Base-by-base conservation (phyloP, 1,284 basidiomycete species). In the Pseudozyma flocculosa region DNA sequence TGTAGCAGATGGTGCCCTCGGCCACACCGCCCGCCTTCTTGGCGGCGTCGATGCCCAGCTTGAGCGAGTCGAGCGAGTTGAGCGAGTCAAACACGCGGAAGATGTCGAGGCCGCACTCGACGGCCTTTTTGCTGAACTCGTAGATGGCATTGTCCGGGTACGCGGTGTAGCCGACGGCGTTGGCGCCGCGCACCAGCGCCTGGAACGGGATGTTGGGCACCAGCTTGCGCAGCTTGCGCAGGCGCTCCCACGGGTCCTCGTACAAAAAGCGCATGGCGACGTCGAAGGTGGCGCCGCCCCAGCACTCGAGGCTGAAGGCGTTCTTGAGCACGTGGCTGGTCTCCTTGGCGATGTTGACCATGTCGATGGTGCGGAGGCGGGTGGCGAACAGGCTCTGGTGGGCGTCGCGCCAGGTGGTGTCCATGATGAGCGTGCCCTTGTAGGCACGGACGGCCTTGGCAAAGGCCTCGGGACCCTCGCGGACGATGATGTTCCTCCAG, bases 141-240 rank as follows among this genome's bases (percentile, higher is more conserved):
- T 99, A 98, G 81, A 99, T 97, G 62, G 92, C 93, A 75, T 99
- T 99, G 81, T 99, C 95, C 29, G 95, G 94, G 82, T 98, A 98
- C 75, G 91, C 92, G 3, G 95, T 98, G 82, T 98, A 99, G 39
- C 95, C 95, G 61, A 99, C 95, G 69, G 94, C 93, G 79, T 99
- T 99, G 64, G 95, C 95, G 74, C 95, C 95, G 81, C 95, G 91
- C 45, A 99, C 92, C 48, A 99, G 86, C 37, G 95, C 95, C 81
- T 98, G 95, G 80, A 99, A 87, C 17, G 95, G 95, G 76, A 99
- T 93, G 81, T 99, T 99, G 58, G 95, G 95, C 15, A 98, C 95
- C 49, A 98, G 84, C 81, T 92, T 92, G 68, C 95, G 87, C 58
- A 99, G 85, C 39, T 89, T 89, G 68, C 95, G 87, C 82, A 98